phyloP scores from a whole-genome alignment of 768 basidiomycete genomes.

The Mycena pura region DNA sequence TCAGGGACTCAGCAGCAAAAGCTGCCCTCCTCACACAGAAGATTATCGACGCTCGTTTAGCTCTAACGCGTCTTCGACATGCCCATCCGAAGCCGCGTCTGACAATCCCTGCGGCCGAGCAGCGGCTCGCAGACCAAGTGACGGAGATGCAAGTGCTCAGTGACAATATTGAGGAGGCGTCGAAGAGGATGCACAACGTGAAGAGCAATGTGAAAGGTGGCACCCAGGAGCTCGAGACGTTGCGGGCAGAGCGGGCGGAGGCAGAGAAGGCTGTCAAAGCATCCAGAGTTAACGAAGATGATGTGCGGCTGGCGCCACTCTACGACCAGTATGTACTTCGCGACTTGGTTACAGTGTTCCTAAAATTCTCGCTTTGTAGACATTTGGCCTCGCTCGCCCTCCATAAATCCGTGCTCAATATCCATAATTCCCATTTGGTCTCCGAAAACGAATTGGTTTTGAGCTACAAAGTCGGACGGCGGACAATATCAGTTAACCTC shows the following conservation, averaged over 20 bases:
- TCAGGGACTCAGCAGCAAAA: slow-evolving; percentile 57
- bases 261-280: slow-evolving; percentile 72
- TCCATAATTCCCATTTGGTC: slow-evolving; percentile 62
- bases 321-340: slow-evolving; percentile 67
- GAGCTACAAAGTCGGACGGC: slow-evolving; percentile 59
- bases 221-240: slow-evolving; percentile 60
- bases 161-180: slow-evolving; percentile 64
- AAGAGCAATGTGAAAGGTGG: slow-evolving; percentile 69
- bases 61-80: slow-evolving; percentile 80
- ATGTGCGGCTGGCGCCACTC: slow-evolving; percentile 65
- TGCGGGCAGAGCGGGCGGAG: slow-evolving; percentile 68
- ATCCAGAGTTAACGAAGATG: slow-evolving; percentile 65
- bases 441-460: slow-evolving; percentile 83
- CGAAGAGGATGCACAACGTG: slow-evolving; percentile 55
- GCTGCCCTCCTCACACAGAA: slow-evolving; percentile 70
- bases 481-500: slow-evolving; percentile 57
- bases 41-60: slow-evolving; percentile 83
- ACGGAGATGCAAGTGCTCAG: slow-evolving; percentile 78
- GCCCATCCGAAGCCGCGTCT: slow-evolving; percentile 81
- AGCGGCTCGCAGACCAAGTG: slow-evolving; percentile 78
- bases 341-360: not conserved
- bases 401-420: slow-evolving; percentile 66
- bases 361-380: slow-evolving; percentile 40
- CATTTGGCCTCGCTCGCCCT: slow-evolving; percentile 71
- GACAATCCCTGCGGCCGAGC: slow-evolving; percentile 76